Base-by-base conservation (phyloP, 202 grass and related monocot species). In the Setaria italica region DNA sequence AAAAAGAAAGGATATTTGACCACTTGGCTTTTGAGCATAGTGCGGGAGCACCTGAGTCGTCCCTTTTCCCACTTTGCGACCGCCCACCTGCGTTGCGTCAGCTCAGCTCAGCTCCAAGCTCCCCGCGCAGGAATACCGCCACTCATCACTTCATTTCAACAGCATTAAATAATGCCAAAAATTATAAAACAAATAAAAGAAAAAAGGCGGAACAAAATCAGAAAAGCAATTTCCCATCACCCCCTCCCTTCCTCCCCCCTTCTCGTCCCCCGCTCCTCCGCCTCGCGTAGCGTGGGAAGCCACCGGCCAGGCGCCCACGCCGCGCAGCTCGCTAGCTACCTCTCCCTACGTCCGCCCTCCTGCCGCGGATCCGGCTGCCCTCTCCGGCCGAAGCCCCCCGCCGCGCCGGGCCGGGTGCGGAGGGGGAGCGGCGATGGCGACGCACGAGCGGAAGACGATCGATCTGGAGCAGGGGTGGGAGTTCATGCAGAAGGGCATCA, bases 401-500 rank as follows among this genome's bases (percentile, higher is more conserved):
- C 21, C 60, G 43, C 47, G 43, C 20, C 7, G 71, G 9, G n/a
- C 72, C 30, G 49, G 37, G 16, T 16, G 56, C 47, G 29, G 67
- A 62, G 29, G 74, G 74, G 64, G 30, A 8, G 19, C 64, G 63
- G 70, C 66, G 50, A 90, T 90, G 88, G 68, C 73, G 79, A 73
- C 73, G 21, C 83, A 86, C 78, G 83, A 89, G 88, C 72, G 83
- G 88, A 89, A 86, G 83, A 86, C 83, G 55, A 85, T 86, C 88
- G 83, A 89, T 82, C 78, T 89, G 88, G 88, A 89, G 88, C 71
- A 86, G 57, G 88, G 88, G 25, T 89, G 88, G 88, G 83, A 74
- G 3, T 85, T 85, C 88, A 89, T 93, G 91, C 88, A 90, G 88
- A 93, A 90, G 85, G 91, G 91, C 29, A 93, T 90, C 80, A 93